Conservation (phyloP, 106 monocot genomes). For the Dendrobium huoshanense region DNA sequence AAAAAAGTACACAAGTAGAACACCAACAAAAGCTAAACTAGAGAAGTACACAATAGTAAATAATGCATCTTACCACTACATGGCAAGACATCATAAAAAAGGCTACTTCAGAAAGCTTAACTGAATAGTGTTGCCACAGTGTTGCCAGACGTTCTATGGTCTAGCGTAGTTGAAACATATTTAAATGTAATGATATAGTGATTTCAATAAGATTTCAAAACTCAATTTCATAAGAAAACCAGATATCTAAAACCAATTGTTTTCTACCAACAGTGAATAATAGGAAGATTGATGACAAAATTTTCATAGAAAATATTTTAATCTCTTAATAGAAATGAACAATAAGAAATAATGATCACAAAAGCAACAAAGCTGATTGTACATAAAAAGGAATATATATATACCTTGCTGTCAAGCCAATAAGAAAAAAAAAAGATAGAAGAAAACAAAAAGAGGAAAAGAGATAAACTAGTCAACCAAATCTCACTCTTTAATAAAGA, state of each 20-base stretch:
- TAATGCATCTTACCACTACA: background rate
- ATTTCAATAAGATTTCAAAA: background rate
- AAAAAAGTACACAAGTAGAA: background rate
- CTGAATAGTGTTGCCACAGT: conserved; percentile 1
- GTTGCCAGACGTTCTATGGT: background rate
- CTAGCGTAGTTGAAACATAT: background rate
- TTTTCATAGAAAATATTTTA: background rate
- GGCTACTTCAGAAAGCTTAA: background rate
- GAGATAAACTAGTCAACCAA: background rate
- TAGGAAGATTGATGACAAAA: background rate
- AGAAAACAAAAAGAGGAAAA: no score
- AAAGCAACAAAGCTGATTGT: background rate
- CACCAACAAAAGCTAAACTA: background rate
- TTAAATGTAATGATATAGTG: background rate
- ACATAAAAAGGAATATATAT: background rate
- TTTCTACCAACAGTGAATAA: background rate
- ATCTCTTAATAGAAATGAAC: background rate
- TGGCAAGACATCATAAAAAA: background rate
- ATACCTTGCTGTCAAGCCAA: background rate
- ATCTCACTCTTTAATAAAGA: background rate
- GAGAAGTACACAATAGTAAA: background rate
- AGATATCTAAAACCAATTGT: background rate
- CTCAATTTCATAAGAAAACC: background rate
- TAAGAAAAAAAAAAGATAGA: background rate
- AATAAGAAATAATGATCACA: no score